These are phyloP conservation scores for Akanthomyces dipterigenus DNA, from an alignment of 2,329 filamentous ascomycete species.

Conservation along the genomic window DNA sequence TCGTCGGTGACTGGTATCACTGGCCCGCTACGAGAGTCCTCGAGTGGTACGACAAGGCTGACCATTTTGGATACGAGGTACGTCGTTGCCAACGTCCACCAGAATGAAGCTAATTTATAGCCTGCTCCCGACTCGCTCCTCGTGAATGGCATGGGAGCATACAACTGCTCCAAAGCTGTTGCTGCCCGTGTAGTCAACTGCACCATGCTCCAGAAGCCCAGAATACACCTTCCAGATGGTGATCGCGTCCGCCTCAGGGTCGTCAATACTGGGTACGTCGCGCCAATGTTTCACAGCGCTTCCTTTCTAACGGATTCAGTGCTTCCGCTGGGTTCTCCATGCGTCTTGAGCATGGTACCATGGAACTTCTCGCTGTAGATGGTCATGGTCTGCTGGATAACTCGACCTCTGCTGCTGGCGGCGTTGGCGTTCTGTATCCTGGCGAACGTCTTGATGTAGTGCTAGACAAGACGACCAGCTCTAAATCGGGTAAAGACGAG, in stretches of 20 bases:
- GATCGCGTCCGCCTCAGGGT: conserved; percentile 14
- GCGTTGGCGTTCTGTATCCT: conserved; percentile 17
- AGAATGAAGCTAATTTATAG: conserved; percentile 7
- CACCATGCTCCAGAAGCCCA: conserved; percentile 8
- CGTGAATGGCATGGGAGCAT: conserved; percentile 10
- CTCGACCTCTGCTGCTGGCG: conserved; percentile 3
- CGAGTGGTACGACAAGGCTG: conserved; percentile 12
- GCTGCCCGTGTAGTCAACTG: conserved; percentile 14
- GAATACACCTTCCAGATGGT: conserved; percentile 9
- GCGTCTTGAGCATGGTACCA: conserved; percentile 7
- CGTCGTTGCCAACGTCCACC: neutral
- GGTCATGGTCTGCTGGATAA: conserved; percentile 13
- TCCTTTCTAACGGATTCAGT: neutral
- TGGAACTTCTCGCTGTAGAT: conserved; percentile 17
- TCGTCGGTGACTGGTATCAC: conserved; percentile 15
- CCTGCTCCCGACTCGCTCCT: conserved; percentile 15
- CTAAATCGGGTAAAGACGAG: neutral
- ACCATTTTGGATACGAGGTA: conserved; percentile 14
- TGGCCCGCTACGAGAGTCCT: conserved; percentile 5
- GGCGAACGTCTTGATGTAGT: conserved; percentile 18
- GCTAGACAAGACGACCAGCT: neutral
- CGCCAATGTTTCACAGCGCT: neutral
- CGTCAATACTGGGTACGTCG: conserved; percentile 17
- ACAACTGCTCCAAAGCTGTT: conserved; percentile 18
- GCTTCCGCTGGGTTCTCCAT: conserved; percentile 15